Evolutionary conservation across 1,284 basidiomycete genomes (phyloP).

Genomic region (Boletus semigastroideus): DNA sequence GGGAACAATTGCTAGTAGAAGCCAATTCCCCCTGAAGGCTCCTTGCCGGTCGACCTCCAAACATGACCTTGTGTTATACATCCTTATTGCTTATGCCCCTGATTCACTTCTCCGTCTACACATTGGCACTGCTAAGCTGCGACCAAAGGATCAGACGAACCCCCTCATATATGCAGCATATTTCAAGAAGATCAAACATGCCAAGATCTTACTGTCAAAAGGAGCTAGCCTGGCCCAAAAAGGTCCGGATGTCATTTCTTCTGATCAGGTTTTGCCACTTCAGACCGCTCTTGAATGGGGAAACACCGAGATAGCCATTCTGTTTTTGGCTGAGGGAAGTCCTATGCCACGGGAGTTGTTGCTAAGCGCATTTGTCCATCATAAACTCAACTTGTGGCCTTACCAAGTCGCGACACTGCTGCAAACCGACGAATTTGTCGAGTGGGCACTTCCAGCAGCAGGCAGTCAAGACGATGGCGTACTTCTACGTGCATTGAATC

Average conservation of each 20-base stretch:
- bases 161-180: constrained; percentile 11
- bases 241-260: neutral
- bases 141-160: constrained; percentile 10
- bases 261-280: constrained; percentile 5
- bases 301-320: neutral
- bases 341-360: constrained; percentile 8
- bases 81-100: constrained; percentile 7
- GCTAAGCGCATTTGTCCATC: neutral
- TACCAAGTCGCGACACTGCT: neutral
- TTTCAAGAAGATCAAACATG: neutral
- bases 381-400: accelerated
- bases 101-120: neutral
- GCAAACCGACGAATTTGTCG: constrained; percentile 5
- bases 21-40: accelerated
- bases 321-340: constrained; percentile 11
- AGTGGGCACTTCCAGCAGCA: neutral
- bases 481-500: neutral
- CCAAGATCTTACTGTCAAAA: constrained; percentile 1
- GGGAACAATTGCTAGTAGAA: neutral
- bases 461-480: neutral
- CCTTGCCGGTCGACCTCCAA: neutral
- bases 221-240: neutral
- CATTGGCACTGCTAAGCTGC: neutral
- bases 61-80: constrained; percentile 11
- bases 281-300: neutral